Evolutionary conservation across 1,284 basidiomycete genomes (phyloP).

Genomic region (Microbotryum scabiosae): DNA sequence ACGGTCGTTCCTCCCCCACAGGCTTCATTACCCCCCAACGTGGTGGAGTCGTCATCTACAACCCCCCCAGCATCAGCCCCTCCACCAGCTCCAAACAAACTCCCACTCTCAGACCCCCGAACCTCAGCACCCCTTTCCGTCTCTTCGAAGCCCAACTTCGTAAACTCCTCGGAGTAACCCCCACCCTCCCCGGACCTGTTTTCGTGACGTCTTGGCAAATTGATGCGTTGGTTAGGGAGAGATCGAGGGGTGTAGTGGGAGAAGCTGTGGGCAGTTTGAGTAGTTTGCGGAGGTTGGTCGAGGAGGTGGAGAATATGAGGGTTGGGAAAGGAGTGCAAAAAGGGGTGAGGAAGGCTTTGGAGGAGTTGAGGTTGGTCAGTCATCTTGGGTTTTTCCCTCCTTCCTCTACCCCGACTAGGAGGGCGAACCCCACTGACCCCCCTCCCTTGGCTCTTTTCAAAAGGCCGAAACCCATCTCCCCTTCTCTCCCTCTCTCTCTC

Average conservation of each 20-base stretch:
- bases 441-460: no score
- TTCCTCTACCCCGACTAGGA: neutral
- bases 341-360: slow-evolving; percentile 61
- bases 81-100: slow-evolving; percentile 32
- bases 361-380: slow-evolving; percentile 60
- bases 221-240: slow-evolving; percentile 61
- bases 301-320: slow-evolving; percentile 82
- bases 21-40: slow-evolving; percentile 91
- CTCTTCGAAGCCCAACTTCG: slow-evolving; percentile 68
- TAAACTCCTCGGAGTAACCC: slow-evolving; percentile 66
- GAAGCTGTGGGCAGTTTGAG: slow-evolving; percentile 62
- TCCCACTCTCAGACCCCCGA: slow-evolving; percentile 21
- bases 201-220: slow-evolving; percentile 56
- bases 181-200: slow-evolving; percentile 44
- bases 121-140: slow-evolving; percentile 54
- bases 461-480: neutral
- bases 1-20: slow-evolving; percentile 45
- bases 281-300: slow-evolving; percentile 72
- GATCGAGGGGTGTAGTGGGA: slow-evolving; percentile 61
- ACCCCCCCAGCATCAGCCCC: slow-evolving; percentile 49
- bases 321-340: slow-evolving; percentile 64
- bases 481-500: neutral
- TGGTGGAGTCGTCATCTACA: slow-evolving; percentile 79
- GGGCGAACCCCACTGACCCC: neutral
- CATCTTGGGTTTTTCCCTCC: no score